phyloP scores from a whole-genome alignment of 148 eudicot species.

The Vaccinium macrocarpon region DNA sequence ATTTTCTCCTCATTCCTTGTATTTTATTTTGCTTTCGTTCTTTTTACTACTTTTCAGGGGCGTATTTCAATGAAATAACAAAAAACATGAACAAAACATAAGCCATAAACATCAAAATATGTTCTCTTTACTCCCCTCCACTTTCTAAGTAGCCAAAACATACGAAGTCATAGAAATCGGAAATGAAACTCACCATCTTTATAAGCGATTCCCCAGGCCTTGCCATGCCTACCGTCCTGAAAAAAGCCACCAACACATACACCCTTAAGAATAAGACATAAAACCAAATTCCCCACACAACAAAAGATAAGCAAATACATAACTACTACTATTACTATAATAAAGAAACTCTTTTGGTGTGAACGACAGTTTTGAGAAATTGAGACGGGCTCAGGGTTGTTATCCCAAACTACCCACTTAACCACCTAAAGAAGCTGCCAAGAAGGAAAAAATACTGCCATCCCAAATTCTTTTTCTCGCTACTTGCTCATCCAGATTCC shows the following conservation, averaged over 20 bases:
- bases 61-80: background rate
- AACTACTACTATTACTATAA: background rate
- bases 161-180: background rate
- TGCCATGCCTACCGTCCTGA: constrained; percentile 94
- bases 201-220: constrained; percentile 92
- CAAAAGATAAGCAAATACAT: background rate
- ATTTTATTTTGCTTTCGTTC: background rate
- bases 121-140: background rate
- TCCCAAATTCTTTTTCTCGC: background rate
- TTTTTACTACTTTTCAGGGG: background rate
- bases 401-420: background rate
- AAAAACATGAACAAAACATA: background rate
- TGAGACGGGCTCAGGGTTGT: background rate
- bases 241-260: constrained; percentile 23
- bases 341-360: background rate
- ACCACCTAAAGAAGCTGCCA: background rate
- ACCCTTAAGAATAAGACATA: background rate
- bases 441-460: background rate
- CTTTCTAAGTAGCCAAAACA: background rate
- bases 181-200: constrained; percentile 57
- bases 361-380: background rate
- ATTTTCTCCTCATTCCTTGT: background rate
- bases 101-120: background rate
- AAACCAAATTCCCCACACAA: constrained; percentile 10
- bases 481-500: too few relatives aligned